phyloP scores from a whole-genome alignment of 192 early-diverging fungal species.

The Oehlia diaphana region DNA sequence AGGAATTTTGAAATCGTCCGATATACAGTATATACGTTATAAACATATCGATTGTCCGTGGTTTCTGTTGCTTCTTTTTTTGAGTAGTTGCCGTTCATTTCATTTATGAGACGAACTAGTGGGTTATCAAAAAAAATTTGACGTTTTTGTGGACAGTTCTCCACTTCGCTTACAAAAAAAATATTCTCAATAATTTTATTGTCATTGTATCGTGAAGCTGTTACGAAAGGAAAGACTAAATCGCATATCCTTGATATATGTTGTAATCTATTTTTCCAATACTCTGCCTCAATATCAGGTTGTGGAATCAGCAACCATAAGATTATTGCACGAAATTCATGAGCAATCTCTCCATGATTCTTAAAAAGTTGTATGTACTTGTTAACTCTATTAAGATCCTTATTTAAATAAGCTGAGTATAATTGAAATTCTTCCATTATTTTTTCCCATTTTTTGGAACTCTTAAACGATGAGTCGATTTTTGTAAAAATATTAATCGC shows the following conservation, averaged over 20 bases:
- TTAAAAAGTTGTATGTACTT: not conserved
- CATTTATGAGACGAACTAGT: not conserved
- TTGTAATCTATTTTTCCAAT: not conserved
- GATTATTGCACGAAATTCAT: slow-evolving; percentile 12
- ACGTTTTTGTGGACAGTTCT: not conserved
- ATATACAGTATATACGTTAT: not conserved
- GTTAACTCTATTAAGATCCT: not conserved
- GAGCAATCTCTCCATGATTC: not conserved
- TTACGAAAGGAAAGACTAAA: not conserved
- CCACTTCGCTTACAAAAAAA: slow-evolving; percentile 12
- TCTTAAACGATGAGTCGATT: not conserved
- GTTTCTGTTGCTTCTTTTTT: not conserved
- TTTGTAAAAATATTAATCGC: not conserved
- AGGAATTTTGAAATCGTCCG: not conserved
- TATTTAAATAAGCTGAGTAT: slow-evolving; percentile 17
- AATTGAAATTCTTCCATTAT: slow-evolving; percentile 5
- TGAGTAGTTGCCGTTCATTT: not conserved
- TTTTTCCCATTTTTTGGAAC: not conserved
- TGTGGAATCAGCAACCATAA: slow-evolving; percentile 6
- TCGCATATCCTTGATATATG: not conserved
- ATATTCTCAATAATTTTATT: not conserved
- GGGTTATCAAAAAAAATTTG: slow-evolving; percentile 16
- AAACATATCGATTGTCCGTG: slow-evolving; percentile 1
- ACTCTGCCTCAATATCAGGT: not conserved
- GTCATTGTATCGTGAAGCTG: not conserved